Base-by-base conservation (phyloP, 306 rosid species). In the Cucurbita pepo region DNA sequence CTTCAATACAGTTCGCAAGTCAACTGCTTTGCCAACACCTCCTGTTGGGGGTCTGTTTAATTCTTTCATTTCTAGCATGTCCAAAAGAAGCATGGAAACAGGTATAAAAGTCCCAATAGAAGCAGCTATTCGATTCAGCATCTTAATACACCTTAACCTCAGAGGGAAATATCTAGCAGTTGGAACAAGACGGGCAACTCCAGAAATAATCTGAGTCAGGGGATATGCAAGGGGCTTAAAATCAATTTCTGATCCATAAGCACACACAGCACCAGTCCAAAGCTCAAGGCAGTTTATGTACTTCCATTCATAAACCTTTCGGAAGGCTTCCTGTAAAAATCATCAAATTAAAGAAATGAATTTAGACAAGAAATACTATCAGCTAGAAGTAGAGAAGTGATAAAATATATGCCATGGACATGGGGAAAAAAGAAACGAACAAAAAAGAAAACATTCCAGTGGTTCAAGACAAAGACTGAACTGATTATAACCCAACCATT, bases 11-110 rank as follows among this genome's bases (percentile, higher is more conserved):
- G 86, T 83, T 66, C 79, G 90, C 80, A 94, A 82, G 84, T 94
- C 97, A 85, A 86, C 83, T 70, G 96, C 96, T 85, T 83, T 89
- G 69, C 97, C 96, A 79, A 87, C 86, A 52, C 97, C 98, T 36
- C 96, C 96, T 19, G 91, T 86, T 5, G 97, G 86, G 47, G 96
- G 82, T 56, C 87, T 82, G 79, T 86, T 93, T 82, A 93, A 78
- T 83, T 93, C 98, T 73, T 93, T 93, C 96, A 90, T 94, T 78
- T 90, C 98, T 69, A 94, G 85, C 96, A 90, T 94, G 80, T 94
- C 97, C 86, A 94, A 82, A 76, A 93, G 96, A 52, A 88, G 93
- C 85, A 88, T 83, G 74, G 98, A 87, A 54, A 94, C 92, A 0
- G 97, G 97, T 60, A 87, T 78, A 79, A 86, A 90, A 76, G 88